Percentiles rank a stretch among this genome's conserved stretches.
These are phyloP conservation scores for Trichoderma cornu-damae DNA, from an alignment of 2,329 filamentous ascomycete genomes.

Conservation along the genomic window DNA sequence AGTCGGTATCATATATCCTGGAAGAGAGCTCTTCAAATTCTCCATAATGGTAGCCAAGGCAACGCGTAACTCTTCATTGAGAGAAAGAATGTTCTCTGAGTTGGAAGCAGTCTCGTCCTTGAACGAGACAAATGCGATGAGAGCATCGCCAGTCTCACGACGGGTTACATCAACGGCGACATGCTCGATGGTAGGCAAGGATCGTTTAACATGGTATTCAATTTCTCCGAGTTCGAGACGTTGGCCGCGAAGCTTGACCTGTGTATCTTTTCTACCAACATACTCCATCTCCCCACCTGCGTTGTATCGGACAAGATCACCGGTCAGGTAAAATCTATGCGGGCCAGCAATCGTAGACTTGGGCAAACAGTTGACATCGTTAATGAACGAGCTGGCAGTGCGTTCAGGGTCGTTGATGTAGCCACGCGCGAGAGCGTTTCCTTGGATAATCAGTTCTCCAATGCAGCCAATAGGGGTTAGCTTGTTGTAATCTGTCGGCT, in stretches of 20 bases:
- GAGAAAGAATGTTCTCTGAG: background rate
- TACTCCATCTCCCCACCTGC: conserved; percentile 1
- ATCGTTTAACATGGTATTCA: conserved; percentile 13
- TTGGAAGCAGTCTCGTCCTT: background rate
- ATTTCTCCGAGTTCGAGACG: conserved; percentile 19
- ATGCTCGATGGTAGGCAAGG: background rate
- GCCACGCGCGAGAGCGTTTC: conserved; percentile 40
- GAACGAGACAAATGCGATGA: conserved; percentile 6
- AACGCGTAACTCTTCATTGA: background rate
- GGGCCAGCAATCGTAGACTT: background rate
- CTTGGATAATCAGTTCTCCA: conserved; percentile 25
- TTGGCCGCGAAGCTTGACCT: conserved; percentile 18
- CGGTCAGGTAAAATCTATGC: conserved; percentile 25
- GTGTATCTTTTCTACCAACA: conserved; percentile 16
- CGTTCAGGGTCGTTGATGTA: conserved; percentile 39
- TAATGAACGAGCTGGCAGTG: conserved; percentile 29
- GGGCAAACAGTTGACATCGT: conserved; percentile 24
- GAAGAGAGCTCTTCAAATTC: conserved; percentile 17
- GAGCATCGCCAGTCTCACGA: background rate
- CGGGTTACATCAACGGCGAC: conserved; percentile 6
- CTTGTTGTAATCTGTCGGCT: conserved; percentile 19
- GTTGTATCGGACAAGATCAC: conserved; percentile 20
- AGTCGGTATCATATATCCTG: conserved; percentile 35
- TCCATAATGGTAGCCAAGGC: background rate
- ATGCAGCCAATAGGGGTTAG: conserved; percentile 22